Conservation (phyloP, 2,329 filamentous ascomycete species). For the Pleurostoma richardsiae region DNA sequence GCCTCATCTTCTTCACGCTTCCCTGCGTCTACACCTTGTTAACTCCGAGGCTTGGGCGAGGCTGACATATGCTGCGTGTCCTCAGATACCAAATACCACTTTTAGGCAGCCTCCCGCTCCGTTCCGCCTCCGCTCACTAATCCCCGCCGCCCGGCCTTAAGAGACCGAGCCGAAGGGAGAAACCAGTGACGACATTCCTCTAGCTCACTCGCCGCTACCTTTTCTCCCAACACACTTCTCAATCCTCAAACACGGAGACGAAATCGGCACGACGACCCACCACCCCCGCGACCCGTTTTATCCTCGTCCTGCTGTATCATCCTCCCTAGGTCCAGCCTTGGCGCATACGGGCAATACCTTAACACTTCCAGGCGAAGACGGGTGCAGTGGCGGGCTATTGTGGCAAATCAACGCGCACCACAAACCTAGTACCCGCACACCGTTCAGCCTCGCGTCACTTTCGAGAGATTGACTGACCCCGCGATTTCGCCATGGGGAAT, state of each 20-base stretch:
- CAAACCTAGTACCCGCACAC: slow-evolving; percentile 26
- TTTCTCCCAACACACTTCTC: slow-evolving; percentile 18
- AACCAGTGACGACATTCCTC: neutral
- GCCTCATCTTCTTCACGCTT: slow-evolving; percentile 1
- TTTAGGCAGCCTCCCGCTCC: neutral
- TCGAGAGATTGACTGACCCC: neutral
- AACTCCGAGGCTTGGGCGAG: slow-evolving; percentile 1
- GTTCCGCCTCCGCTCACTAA: neutral
- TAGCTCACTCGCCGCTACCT: slow-evolving; percentile 3
- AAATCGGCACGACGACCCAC: slow-evolving; percentile 38
- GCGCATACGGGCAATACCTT: slow-evolving; percentile 14
- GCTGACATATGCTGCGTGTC: slow-evolving; percentile 1
- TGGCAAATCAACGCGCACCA: slow-evolving; percentile 22
- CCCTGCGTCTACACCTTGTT: neutral
- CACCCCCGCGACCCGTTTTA: slow-evolving; percentile 39
- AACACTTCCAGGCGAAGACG: slow-evolving; percentile 18
- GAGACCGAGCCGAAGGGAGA: too few species aligned
- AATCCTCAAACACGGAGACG: slow-evolving; percentile 43
- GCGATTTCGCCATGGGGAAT: slow-evolving; percentile 60
- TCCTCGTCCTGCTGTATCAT: slow-evolving; percentile 45
- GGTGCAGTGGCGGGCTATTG: slow-evolving; percentile 28
- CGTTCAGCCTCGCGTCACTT: slow-evolving; percentile 21
- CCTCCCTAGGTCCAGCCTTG: slow-evolving; percentile 39
- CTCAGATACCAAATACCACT: neutral
- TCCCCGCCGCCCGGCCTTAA: neutral